Percentiles rank a stretch among this genome's conserved stretches.
These are phyloP conservation scores for Pseudonitzschia pungens DNA, from an alignment of 108 stramenopile genomes.

Conservation along the genomic window DNA sequence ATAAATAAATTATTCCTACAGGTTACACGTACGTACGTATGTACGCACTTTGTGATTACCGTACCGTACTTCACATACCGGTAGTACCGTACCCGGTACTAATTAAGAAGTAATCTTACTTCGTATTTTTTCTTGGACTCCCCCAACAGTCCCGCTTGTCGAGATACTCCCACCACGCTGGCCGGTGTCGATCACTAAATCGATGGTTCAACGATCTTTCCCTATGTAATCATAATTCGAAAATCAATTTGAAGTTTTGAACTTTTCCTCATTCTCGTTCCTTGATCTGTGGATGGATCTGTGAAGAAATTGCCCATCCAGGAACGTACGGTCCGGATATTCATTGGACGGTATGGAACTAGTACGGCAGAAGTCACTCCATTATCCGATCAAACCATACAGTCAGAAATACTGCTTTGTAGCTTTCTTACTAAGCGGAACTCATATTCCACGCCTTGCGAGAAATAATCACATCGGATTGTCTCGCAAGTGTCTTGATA, in stretches of 20 bases:
- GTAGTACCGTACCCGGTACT: too few species aligned
- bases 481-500: background rate
- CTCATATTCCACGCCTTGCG: background rate
- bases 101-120: too few species aligned
- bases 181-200: too few species aligned
- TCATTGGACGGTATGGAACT: background rate
- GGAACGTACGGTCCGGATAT: background rate
- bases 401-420: background rate
- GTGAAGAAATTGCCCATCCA: background rate
- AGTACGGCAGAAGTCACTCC: background rate
- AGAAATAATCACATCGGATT: background rate
- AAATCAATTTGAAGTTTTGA: background rate
- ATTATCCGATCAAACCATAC: background rate
- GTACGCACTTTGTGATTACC: too few species aligned
- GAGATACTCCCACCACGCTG: too few species aligned
- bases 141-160: too few species aligned
- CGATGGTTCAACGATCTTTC: too few species aligned
- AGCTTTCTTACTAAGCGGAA: background rate
- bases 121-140: too few species aligned
- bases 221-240: constrained; percentile 2
- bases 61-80: too few species aligned
- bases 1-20: too few species aligned
- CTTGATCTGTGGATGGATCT: background rate
- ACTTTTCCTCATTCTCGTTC: too few species aligned
- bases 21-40: too few species aligned